phyloP scores from a whole-genome alignment of 2,329 filamentous ascomycete species.

The Calonectria pseudoturangicola region DNA sequence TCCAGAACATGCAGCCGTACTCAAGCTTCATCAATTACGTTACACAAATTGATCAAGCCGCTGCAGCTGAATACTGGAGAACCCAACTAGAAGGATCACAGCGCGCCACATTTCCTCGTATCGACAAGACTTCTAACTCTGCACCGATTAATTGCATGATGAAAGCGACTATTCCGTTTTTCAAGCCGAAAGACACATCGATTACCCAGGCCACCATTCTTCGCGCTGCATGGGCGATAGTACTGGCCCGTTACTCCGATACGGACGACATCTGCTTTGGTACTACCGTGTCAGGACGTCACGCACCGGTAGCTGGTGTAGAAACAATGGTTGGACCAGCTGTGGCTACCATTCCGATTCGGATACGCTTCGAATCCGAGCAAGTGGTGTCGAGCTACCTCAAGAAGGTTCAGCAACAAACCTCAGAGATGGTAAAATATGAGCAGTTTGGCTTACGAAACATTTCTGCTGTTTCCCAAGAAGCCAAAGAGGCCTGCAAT shows the following conservation, averaged over 20 bases:
- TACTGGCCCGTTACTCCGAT: conserved; percentile 69
- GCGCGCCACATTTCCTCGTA: conserved; percentile 2
- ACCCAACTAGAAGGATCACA: conserved; percentile 9
- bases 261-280: conserved; percentile 64
- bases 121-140: not conserved
- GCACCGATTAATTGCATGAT: conserved; percentile 60
- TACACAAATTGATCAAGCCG: not conserved
- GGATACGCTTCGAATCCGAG: conserved; percentile 58
- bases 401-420: conserved; percentile 35
- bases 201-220: conserved; percentile 42
- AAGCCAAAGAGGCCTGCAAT: conserved; percentile 41
- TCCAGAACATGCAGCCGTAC: not conserved
- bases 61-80: conserved; percentile 20
- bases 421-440: conserved; percentile 42
- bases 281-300: conserved; percentile 64
- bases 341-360: conserved; percentile 65
- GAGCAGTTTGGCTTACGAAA: conserved; percentile 48
- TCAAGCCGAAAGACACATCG: not conserved
- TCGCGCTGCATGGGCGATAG: conserved; percentile 67
- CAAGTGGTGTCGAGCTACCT: conserved; percentile 37
- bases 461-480: conserved; percentile 43
- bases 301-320: conserved; percentile 44
- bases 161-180: conserved; percentile 66
- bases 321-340: conserved; percentile 53
- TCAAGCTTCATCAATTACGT: conserved; percentile 21